Evolutionary conservation across 768 basidiomycete genomes (phyloP).

Genomic region (Termitomyces sp.): DNA sequence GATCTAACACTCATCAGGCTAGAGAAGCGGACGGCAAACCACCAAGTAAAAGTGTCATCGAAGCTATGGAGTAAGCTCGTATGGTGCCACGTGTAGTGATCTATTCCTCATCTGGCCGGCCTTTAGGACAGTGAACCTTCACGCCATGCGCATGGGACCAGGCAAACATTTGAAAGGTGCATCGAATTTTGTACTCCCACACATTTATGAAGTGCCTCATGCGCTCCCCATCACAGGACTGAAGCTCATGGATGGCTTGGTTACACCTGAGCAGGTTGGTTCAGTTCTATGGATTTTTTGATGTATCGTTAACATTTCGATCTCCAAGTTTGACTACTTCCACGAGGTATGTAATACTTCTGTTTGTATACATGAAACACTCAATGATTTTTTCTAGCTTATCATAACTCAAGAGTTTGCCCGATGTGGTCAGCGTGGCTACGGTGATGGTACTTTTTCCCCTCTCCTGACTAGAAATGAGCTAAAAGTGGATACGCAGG

Average conservation of each 20-base stretch:
- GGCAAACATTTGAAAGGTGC: constrained; percentile 77
- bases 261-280: constrained; percentile 73
- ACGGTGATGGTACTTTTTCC: constrained; percentile 60
- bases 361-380: background rate
- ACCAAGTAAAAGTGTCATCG: constrained; percentile 71
- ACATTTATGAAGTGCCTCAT: background rate
- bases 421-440: constrained; percentile 71
- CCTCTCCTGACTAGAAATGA: background rate
- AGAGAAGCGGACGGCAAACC: constrained; percentile 91
- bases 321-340: constrained; percentile 79
- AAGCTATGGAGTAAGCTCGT: constrained; percentile 63
- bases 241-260: constrained; percentile 73
- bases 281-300: background rate
- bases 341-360: constrained; percentile 50
- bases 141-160: constrained; percentile 93
- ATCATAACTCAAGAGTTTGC: constrained; percentile 78
- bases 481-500: constrained; percentile 24
- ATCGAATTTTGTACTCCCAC: background rate
- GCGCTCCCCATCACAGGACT: constrained; percentile 40
- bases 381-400: constrained; percentile 38
- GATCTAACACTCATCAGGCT: constrained; percentile 45
- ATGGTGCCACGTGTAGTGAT: constrained; percentile 41
- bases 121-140: constrained; percentile 62
- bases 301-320: background rate
- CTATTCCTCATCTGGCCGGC: background rate